phyloP scores from a whole-genome alignment of 768 basidiomycete genomes.

The Calocybe indica region DNA sequence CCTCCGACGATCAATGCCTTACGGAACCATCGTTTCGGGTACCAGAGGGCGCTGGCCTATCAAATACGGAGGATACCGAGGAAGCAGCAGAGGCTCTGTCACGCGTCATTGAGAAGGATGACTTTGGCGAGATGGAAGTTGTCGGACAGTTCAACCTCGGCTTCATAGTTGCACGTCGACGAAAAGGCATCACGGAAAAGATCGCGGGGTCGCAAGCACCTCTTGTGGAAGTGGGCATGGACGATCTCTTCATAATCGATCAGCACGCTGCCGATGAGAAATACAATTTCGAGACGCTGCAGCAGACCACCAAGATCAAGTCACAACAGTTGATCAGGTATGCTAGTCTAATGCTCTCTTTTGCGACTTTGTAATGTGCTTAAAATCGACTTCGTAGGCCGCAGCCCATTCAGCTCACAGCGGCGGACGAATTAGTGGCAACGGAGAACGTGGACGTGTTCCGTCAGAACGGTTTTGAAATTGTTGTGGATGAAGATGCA shows the following conservation, averaged over 20 bases:
- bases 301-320: conserved; percentile 83
- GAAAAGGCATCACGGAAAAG: conserved; percentile 15
- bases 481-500: conserved; percentile 49
- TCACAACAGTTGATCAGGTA: conserved; percentile 83
- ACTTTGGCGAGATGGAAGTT: conserved; percentile 80
- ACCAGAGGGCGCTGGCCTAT: conserved; percentile 31
- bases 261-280: conserved; percentile 99
- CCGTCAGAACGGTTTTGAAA: conserved; percentile 84
- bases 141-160: conserved; percentile 95
- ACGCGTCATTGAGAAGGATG: conserved; percentile 79
- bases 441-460: conserved; percentile 84
- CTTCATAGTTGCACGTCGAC: conserved; percentile 81
- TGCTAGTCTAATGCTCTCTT: conserved; percentile 14
- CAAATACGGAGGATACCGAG: conserved; percentile 42
- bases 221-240: conserved; percentile 29
- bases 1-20: background rate
- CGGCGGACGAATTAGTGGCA: conserved; percentile 85
- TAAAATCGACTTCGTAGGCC: conserved; percentile 46
- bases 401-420: conserved; percentile 72
- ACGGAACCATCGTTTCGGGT: conserved; percentile 9
- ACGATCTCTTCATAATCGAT: conserved; percentile 95
- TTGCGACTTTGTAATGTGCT: background rate
- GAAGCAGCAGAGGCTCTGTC: conserved; percentile 63
- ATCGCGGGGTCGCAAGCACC: too few species aligned
- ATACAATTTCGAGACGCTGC: conserved; percentile 94